Percentiles rank a stretch among this genome's conserved stretches.
These are phyloP conservation scores for Torulaspora delbrueckii DNA, from an alignment of 805 yeast genomes.

Conservation along the genomic window DNA sequence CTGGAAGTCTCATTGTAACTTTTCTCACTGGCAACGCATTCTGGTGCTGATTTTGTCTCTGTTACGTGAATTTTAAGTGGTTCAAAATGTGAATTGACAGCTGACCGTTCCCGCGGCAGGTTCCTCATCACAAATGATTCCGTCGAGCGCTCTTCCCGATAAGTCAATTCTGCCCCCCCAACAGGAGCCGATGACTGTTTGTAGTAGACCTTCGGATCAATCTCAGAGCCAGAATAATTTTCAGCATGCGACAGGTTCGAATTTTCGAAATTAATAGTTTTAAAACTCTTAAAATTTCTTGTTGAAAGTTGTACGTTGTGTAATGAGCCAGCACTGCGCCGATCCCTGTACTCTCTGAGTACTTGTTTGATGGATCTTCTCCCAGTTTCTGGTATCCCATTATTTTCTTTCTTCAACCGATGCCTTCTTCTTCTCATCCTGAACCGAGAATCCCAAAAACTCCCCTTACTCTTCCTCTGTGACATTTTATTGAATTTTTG, in stretches of 20 bases:
- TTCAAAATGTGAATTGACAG: neutral
- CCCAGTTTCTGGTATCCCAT: slow-evolving; percentile 1
- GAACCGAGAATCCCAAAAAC: neutral
- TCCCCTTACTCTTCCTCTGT: neutral
- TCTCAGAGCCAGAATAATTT: no score
- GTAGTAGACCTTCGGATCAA: no score
- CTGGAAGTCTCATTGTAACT: no score
- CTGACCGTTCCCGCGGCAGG: neutral
- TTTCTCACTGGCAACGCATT: neutral
- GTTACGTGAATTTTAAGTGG: neutral
- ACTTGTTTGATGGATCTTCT: slow-evolving; percentile 10
- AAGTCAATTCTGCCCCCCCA: neutral
- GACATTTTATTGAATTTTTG: neutral
- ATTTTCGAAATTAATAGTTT: no score
- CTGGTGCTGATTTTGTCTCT: neutral
- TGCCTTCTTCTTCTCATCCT: neutral
- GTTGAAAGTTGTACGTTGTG: slow-evolving; percentile 7
- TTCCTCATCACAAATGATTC: neutral
- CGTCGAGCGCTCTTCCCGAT: slow-evolving; percentile 3
- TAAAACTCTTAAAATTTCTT: slow-evolving; percentile 12
- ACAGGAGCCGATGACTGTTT: neutral
- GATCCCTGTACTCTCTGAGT: slow-evolving; percentile 4
- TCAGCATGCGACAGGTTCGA: no score
- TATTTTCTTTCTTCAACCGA: neutral
- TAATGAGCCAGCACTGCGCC: neutral